phyloP scores from a whole-genome alignment of 2,329 filamentous ascomycete genomes.

The Drechmeria coniospora region DNA sequence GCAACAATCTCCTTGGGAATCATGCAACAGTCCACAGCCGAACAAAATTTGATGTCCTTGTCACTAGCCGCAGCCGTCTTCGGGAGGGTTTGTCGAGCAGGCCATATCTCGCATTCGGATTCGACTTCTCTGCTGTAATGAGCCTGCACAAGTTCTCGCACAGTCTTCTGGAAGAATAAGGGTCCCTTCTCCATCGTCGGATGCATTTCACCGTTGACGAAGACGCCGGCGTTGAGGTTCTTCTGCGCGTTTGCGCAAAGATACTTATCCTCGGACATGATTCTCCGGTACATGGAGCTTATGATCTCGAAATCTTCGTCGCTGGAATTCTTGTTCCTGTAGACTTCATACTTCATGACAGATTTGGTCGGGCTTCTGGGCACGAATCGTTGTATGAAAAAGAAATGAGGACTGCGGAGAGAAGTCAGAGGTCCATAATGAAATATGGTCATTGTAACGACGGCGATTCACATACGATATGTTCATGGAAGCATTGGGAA shows the following conservation, averaged over 20 bases:
- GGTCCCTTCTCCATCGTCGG: slow-evolving; percentile 44
- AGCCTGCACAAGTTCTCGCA: slow-evolving; percentile 30
- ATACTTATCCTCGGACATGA: slow-evolving; percentile 50
- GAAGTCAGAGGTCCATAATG: neutral
- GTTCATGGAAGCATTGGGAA: slow-evolving; percentile 34
- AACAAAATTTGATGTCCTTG: slow-evolving; percentile 18
- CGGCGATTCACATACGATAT: slow-evolving; percentile 25
- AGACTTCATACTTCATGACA: slow-evolving; percentile 47
- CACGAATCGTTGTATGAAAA: slow-evolving; percentile 48
- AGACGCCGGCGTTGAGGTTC: slow-evolving; percentile 46
- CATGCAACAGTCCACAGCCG: slow-evolving; percentile 17
- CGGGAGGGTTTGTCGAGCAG: slow-evolving; percentile 24
- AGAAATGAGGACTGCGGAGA: slow-evolving; percentile 36
- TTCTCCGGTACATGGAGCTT: slow-evolving; percentile 43
- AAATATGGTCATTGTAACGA: too few relatives aligned
- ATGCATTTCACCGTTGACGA: slow-evolving; percentile 47
- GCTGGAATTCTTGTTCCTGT: slow-evolving; percentile 42
- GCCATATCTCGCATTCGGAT: slow-evolving; percentile 33
- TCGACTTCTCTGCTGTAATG: slow-evolving; percentile 31
- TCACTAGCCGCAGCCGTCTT: slow-evolving; percentile 10
- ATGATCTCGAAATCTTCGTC: slow-evolving; percentile 42
- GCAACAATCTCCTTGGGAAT: slow-evolving; percentile 3
- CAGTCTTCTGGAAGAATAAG: slow-evolving; percentile 37
- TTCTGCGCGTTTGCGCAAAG: slow-evolving; percentile 43
- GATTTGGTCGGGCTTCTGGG: slow-evolving; percentile 34